These are phyloP conservation scores for Volvariella volvacea DNA, from an alignment of 1,284 basidiomycete genomes.

Conservation along the genomic window DNA sequence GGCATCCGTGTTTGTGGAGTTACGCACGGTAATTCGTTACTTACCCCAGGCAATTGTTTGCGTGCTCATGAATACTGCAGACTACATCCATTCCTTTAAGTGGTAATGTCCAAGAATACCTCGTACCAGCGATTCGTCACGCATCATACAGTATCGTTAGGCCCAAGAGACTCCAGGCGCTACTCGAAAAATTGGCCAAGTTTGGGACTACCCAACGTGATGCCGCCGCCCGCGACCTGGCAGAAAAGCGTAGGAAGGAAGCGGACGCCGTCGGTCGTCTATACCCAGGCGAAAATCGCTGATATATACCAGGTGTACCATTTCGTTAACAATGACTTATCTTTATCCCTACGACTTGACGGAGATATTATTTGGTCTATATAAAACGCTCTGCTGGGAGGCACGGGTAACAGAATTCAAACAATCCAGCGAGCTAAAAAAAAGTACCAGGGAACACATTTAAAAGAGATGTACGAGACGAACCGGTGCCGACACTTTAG, in stretches of 20 bases:
- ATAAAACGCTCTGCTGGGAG: conserved; percentile 6
- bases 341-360: conserved; percentile 8
- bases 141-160: conserved; percentile 69
- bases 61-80: conserved; percentile 30
- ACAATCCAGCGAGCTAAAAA: conserved; percentile 18
- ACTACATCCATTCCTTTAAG: conserved; percentile 72
- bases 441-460: conserved; percentile 19
- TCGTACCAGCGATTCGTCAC: conserved; percentile 69
- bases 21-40: conserved; percentile 59
- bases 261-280: conserved; percentile 70
- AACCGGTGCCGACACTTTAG: conserved; percentile 37
- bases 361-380: conserved; percentile 4
- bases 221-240: conserved; percentile 47
- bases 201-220: conserved; percentile 62
- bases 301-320: conserved; percentile 11
- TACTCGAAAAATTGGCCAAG: conserved; percentile 77
- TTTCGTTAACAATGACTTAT: neutral
- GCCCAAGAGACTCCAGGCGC: conserved; percentile 66
- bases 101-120: conserved; percentile 73
- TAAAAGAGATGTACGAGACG: no score
- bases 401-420: conserved; percentile 13
- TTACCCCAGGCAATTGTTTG: conserved; percentile 3
- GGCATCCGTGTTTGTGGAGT: conserved; percentile 71
- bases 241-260: conserved; percentile 69
- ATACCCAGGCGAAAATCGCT: conserved; percentile 60